Evolutionary conservation across 257 asterid genomes (phyloP).

Genomic region (Haberlea rhodopensis): DNA sequence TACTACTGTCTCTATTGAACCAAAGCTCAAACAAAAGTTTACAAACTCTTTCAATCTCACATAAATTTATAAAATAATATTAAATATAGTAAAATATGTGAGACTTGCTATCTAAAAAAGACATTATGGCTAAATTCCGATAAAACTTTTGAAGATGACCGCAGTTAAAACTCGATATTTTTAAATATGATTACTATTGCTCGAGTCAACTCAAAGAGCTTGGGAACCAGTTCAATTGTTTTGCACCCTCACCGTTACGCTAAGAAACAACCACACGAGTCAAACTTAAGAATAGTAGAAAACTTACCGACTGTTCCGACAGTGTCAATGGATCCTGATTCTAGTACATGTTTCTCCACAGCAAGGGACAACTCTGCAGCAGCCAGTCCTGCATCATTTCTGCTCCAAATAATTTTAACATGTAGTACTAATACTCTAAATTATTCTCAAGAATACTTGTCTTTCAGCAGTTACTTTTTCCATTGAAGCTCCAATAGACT

Average conservation of each 20-base stretch:
- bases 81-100: too few species aligned
- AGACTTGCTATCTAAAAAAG: neutral
- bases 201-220: neutral
- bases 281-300: neutral
- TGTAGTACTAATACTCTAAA: constrained; percentile 9
- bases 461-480: neutral
- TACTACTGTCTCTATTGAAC: too few species aligned
- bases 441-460: constrained; percentile 3
- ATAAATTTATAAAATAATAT: too few species aligned
- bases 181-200: neutral
- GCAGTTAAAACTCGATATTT: neutral
- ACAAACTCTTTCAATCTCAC: too few species aligned
- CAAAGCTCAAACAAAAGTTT: too few species aligned
- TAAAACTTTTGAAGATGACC: neutral
- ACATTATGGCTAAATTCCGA: neutral
- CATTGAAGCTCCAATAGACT: neutral
- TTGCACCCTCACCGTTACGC: neutral
- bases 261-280: neutral
- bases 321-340: constrained; percentile 87
- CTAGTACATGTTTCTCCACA: constrained; percentile 86
- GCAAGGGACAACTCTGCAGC: constrained; percentile 95
- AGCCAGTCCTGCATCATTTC: constrained; percentile 95
- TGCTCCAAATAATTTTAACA: constrained; percentile 35
- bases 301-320: constrained; percentile 92
- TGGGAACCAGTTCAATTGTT: neutral